These are phyloP conservation scores for Nicotiana benthamiana DNA, from an alignment of 257 asterid genomes.

Conservation along the genomic window DNA sequence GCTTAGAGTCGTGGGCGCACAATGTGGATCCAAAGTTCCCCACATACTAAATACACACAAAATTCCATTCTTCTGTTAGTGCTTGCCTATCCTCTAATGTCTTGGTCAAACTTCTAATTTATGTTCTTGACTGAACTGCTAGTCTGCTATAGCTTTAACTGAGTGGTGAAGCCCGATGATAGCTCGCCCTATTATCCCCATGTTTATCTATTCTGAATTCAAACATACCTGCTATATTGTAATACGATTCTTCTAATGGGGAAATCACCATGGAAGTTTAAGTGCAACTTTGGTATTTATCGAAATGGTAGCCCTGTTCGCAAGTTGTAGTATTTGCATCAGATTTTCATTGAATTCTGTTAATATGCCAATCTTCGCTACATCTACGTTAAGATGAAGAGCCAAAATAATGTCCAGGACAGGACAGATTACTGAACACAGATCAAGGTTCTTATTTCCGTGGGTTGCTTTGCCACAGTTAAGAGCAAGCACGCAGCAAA, in stretches of 20 bases:
- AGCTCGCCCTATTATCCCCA: not conserved
- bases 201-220: not conserved
- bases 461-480: not conserved
- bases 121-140: not conserved
- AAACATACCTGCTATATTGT: not conserved
- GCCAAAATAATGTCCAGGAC: not conserved
- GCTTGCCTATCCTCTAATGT: not conserved
- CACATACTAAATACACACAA: constrained; percentile 29
- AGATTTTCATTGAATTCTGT: not conserved
- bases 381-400: not conserved
- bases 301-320: not conserved
- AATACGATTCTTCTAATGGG: not conserved
- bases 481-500: not conserved
- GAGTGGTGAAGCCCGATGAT: too few relatives aligned
- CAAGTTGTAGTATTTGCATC: not conserved
- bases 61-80: too few relatives aligned
- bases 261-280: too few relatives aligned
- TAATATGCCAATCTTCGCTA: not conserved
- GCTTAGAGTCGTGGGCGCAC: constrained; percentile 62
- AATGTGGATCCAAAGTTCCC: constrained; percentile 65
- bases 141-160: not conserved
- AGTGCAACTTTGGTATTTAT: too few relatives aligned
- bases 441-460: not conserved
- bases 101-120: not conserved
- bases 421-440: not conserved